A percentile compares a stretch with the other conserved stretches of the same genome.
These are phyloP conservation scores for Fusarium coffeatum DNA, from an alignment of 2,329 filamentous ascomycete genomes.

Conservation along the genomic window DNA sequence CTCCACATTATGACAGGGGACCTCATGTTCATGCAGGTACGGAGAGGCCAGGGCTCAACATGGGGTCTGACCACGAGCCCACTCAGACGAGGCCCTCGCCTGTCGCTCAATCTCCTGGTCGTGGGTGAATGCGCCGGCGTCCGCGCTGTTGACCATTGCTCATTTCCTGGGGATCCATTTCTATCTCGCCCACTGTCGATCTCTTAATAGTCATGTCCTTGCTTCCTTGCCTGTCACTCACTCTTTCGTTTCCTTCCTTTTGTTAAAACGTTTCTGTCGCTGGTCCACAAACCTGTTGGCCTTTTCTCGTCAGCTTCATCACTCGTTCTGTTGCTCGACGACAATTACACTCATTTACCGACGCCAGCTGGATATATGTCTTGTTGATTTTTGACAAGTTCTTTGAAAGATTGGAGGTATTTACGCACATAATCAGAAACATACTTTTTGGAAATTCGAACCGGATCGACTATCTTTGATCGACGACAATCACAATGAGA, in stretches of 20 bases:
- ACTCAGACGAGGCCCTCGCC: slow-evolving; percentile 36
- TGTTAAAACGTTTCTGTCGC: slow-evolving; percentile 41
- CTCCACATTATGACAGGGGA: slow-evolving; percentile 36
- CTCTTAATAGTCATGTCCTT: slow-evolving; percentile 39
- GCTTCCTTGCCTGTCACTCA: slow-evolving; percentile 32
- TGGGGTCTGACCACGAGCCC: slow-evolving; percentile 26
- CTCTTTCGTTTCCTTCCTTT: slow-evolving; percentile 39
- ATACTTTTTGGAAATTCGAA: slow-evolving; percentile 34
- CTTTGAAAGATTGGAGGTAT: slow-evolving; percentile 33
- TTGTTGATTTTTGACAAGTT: slow-evolving; percentile 35
- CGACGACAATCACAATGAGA: slow-evolving; percentile 61
- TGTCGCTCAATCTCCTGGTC: slow-evolving; percentile 40
- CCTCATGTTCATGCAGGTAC: slow-evolving; percentile 32
- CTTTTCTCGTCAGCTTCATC: slow-evolving; percentile 37
- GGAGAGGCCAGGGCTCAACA: slow-evolving; percentile 19
- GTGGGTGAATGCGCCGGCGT: slow-evolving; percentile 33
- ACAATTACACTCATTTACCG: slow-evolving; percentile 38
- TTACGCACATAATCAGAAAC: slow-evolving; percentile 34
- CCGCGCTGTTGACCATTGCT: slow-evolving; percentile 41
- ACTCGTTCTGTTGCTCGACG: slow-evolving; percentile 45
- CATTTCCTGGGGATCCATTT: slow-evolving; percentile 46
- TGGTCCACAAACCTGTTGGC: slow-evolving; percentile 34
- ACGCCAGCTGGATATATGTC: slow-evolving; percentile 28
- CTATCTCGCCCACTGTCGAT: slow-evolving; percentile 43
- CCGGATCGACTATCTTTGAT: slow-evolving; percentile 37